Conservation (phyloP, 1,284 basidiomycete genomes). For the Leccinum holopus region DNA sequence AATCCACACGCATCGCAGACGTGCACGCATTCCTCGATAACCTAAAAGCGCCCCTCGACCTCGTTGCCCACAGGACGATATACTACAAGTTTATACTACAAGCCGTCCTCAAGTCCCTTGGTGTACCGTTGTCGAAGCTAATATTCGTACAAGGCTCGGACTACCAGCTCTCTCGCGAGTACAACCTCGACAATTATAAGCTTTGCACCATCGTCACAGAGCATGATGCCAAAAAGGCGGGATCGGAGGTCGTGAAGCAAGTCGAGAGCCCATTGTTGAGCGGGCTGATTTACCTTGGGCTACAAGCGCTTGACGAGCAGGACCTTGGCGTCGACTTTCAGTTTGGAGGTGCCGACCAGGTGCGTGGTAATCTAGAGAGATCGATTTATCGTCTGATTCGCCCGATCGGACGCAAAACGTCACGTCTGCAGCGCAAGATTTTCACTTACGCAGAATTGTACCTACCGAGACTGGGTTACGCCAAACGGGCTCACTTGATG, state of each 20-base stretch:
- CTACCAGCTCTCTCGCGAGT: neutral
- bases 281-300: neutral
- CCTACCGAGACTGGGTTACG: neutral
- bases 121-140: slow-evolving; percentile 75
- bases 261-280: slow-evolving; percentile 57
- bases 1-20: neutral
- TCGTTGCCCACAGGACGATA: slow-evolving; percentile 84
- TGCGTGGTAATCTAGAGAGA: neutral
- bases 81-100: slow-evolving; percentile 72
- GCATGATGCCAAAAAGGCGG: slow-evolving; percentile 97
- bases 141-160: slow-evolving; percentile 1
- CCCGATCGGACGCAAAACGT: neutral
- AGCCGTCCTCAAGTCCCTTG: neutral
- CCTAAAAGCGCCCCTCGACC: slow-evolving; percentile 38
- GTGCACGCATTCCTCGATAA: neutral
- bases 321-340: slow-evolving; percentile 62
- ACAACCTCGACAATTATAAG: neutral
- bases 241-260: slow-evolving; percentile 99
- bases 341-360: slow-evolving; percentile 1
- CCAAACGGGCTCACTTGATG: neutral
- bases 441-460: neutral
- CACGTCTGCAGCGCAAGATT: neutral
- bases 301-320: slow-evolving; percentile 57
- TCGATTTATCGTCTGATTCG: neutral
- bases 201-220: slow-evolving; percentile 87